Base-by-base conservation (phyloP, 352 stramenopile species). In the Phytophthora melonis region DNA sequence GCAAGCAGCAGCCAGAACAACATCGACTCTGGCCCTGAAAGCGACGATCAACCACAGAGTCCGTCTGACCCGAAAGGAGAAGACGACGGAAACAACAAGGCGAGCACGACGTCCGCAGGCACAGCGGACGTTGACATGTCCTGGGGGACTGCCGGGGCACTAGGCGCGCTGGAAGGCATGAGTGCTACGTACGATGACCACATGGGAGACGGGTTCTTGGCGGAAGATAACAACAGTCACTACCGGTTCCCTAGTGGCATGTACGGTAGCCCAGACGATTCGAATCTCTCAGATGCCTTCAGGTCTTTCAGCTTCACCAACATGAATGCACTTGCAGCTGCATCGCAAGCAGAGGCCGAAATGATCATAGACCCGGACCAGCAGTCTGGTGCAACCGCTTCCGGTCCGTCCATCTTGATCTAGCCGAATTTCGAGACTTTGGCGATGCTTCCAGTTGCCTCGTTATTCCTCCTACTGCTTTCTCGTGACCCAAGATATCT, bases 251-350 rank as follows among this genome's bases (percentile, higher is more conserved):
- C 87, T 30, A 91, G 85, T 70, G 87, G 82, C 16, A 92, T 91
- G 87, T 91, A 92, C 67, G 80, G 79, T 52, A 81, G 59, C 18
- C 60, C 50, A 0, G 78, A 84, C 16, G 80, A 91, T 18, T 60
- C 71, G 6, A 80, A 65, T 45, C 64, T 87, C 16, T 75, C 73
- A 3, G 83, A 93, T 68, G 80, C 77, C 2, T 96, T 96, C 67
- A 85, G 80, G 27, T 91, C 80, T 23, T 95, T 96, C 62, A 94
- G 87, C 74, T 94, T 91, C 64, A 96, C 87, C 34, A 96, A 96
- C 75, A 95, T 94, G 86, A 94, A 90, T 21, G 90, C 90, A 18
- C 75, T 96, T 18, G 87, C 84, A 10, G 87, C 90, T 6, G 88
- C 90, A 25, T 94, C 88, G 1, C 81, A 86, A 70, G 84, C 83